Conservation (phyloP, 129 eudicot genomes). For the Cynara cardunculus region DNA sequence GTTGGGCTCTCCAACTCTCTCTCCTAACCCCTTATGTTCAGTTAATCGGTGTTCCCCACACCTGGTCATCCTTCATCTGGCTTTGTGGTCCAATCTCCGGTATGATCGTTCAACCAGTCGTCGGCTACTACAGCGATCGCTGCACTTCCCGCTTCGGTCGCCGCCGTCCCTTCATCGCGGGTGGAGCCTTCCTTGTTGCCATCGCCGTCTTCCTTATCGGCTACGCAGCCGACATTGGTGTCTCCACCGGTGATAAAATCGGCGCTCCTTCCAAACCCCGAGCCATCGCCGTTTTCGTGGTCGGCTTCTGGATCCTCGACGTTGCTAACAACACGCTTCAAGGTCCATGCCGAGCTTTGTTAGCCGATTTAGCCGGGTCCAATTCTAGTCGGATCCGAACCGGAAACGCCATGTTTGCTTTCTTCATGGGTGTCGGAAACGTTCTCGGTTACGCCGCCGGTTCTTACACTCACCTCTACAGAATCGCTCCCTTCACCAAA, state of each 20-base stretch:
- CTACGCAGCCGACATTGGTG: slow-evolving; percentile 85
- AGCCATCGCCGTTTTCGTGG: slow-evolving; percentile 65
- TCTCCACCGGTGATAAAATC: slow-evolving; percentile 53
- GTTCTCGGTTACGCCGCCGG: slow-evolving; percentile 90
- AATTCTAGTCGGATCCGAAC: slow-evolving; percentile 37
- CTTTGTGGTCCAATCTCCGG: slow-evolving; percentile 96
- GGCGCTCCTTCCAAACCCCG: slow-evolving; percentile 46
- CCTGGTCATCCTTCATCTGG: slow-evolving; percentile 79
- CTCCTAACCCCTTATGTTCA: slow-evolving; percentile 87
- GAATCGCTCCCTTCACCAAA: slow-evolving; percentile 51
- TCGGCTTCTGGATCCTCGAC: slow-evolving; percentile 91
- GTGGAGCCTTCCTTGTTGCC: slow-evolving; percentile 56
- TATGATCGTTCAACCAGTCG: slow-evolving; percentile 81
- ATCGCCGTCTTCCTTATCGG: slow-evolving; percentile 82
- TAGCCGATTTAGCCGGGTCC: slow-evolving; percentile 59
- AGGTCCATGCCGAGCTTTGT: slow-evolving; percentile 82
- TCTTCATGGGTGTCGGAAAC: slow-evolving; percentile 90
- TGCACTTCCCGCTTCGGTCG: slow-evolving; percentile 79
- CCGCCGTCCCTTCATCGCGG: slow-evolving; percentile 85
- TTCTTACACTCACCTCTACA: slow-evolving; percentile 51
- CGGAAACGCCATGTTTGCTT: slow-evolving; percentile 59
- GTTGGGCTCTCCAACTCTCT: slow-evolving; percentile 97
- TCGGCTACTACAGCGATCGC: slow-evolving; percentile 73
- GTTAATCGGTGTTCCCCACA: slow-evolving; percentile 73
- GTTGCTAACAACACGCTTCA: slow-evolving; percentile 85